phyloP scores from a whole-genome alignment of 768 basidiomycete species.

The Suillus tomentosus region DNA sequence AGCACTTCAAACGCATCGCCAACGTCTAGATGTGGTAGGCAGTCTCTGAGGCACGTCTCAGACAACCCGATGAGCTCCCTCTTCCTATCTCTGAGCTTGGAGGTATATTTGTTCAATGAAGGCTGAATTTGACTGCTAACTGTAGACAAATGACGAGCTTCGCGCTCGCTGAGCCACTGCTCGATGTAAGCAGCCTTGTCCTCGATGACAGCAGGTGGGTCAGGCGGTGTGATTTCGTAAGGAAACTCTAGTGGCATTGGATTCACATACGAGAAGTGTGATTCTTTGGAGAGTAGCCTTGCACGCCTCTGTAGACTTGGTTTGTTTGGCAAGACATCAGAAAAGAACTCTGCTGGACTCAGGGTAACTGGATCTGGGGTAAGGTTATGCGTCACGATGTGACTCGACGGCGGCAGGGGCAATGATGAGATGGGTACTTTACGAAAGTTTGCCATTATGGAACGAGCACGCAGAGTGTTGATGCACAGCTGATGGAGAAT shows the following conservation, averaged over 20 bases:
- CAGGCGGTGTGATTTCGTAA: constrained; percentile 63
- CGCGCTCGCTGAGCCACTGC: constrained; percentile 69
- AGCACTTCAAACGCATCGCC: constrained; percentile 78
- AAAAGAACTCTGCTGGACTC: constrained; percentile 51
- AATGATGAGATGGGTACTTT: constrained; percentile 46
- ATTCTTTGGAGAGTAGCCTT: constrained; percentile 53
- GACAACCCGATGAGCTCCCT: constrained; percentile 74
- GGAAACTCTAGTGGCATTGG: constrained; percentile 87
- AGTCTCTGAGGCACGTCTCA: constrained; percentile 66
- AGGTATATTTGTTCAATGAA: constrained; percentile 49
- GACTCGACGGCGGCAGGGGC: constrained; percentile 46
- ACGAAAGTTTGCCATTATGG: constrained; percentile 23
- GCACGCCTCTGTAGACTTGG: constrained; percentile 75
- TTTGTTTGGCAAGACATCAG: constrained; percentile 44
- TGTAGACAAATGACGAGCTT: constrained; percentile 46
- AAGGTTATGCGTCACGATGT: constrained; percentile 47
- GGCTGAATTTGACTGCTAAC: neutral
- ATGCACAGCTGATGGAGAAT: constrained; percentile 15
- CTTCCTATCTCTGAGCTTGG: constrained; percentile 51
- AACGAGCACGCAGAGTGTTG: constrained; percentile 18
- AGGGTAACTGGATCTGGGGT: constrained; percentile 64
- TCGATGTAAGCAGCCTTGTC: constrained; percentile 71
- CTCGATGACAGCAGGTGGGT: constrained; percentile 45
- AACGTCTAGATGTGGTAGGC: constrained; percentile 81
- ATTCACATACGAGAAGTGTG: constrained; percentile 80